Evolutionary conservation across 306 rosid species (phyloP), one percentile per base, ranked within the genome.

Genomic region (Aeschynomene evenia): DNA sequence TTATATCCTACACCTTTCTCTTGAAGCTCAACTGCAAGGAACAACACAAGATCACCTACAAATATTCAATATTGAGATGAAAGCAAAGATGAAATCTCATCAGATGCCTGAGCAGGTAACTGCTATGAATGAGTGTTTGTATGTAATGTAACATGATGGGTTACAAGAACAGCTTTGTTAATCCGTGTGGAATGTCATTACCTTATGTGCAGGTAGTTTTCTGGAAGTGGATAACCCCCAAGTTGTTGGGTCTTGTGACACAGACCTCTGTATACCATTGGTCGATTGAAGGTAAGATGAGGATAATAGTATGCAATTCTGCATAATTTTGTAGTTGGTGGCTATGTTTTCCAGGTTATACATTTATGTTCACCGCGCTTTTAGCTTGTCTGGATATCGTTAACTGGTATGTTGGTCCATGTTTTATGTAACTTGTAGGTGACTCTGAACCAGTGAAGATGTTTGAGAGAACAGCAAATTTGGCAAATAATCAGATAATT

Each of bases 31-130:
- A 91, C 95, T 91, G 40, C 99, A 89, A 84, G 99, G 99, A 67
- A 87, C 99, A 19, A 95, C 81, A 77, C 99, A 95, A 81, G 99
- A 95, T 73, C 99, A 95, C 85, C 84, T 95, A 15, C 99, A 95
- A 77, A 91, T 95, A 72, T 95, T 95, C 73, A 95, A 95, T 79
- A 95, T 95, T 51, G 99, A 95, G 87, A 62, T 85, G 95, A 95
- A 95, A 82, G 81, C 99, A 20, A 95, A 91, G 83, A 78, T 95
- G 88, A 95, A 95, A 79, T 95, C 99, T 6, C 67, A 91, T 82
- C 84, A 87, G 77, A 89, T 95, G 99, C 92, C 99, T 14, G 99
- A 95, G 87, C 99, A 95, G 97, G 99, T 95, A 80, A 60, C 37
- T 68, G 31, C 58, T 46, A 53, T 43, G 62, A 68, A 14, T 23